Evolutionary conservation across 1,284 basidiomycete species (phyloP).

Genomic region (Ustilago shanxiensis): DNA sequence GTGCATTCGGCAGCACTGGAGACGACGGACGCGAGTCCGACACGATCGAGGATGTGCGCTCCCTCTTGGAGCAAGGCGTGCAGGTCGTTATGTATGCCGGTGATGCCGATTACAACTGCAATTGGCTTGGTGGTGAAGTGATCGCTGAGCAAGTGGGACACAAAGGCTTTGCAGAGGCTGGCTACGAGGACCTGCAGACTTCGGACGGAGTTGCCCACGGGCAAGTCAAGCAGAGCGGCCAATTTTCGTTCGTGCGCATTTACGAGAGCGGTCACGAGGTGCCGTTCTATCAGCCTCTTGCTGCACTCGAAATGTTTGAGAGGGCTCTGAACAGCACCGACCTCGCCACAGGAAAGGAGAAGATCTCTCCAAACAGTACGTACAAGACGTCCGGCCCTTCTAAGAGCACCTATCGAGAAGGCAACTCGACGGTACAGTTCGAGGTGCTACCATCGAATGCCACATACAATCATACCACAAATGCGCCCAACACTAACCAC

Average conservation of each 20-base stretch:
- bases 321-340: slow-evolving; percentile 45
- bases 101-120: slow-evolving; percentile 63
- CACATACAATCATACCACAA: slow-evolving; percentile 50
- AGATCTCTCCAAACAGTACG: slow-evolving; percentile 14
- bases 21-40: slow-evolving; percentile 48
- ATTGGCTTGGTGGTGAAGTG: slow-evolving; percentile 50
- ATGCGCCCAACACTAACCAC: slow-evolving; percentile 23
- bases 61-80: slow-evolving; percentile 47
- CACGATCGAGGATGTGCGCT: slow-evolving; percentile 48
- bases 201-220: slow-evolving; percentile 36
- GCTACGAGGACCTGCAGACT: slow-evolving; percentile 43
- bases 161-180: slow-evolving; percentile 40
- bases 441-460: slow-evolving; percentile 23
- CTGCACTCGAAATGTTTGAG: slow-evolving; percentile 49
- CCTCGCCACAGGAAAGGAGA: slow-evolving; percentile 44
- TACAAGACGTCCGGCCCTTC: slow-evolving; percentile 38
- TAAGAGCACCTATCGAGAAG: slow-evolving; percentile 42
- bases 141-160: slow-evolving; percentile 45
- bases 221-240: slow-evolving; percentile 52
- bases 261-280: slow-evolving; percentile 60
- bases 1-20: slow-evolving; percentile 46
- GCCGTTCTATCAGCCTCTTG: slow-evolving; percentile 58
- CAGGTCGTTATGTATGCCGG: slow-evolving; percentile 54
- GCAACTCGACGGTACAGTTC: slow-evolving; percentile 48
- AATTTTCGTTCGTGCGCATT: slow-evolving; percentile 53